phyloP scores from a whole-genome alignment of 805 yeast species.

The Ogataea nakhonphanomensis region DNA sequence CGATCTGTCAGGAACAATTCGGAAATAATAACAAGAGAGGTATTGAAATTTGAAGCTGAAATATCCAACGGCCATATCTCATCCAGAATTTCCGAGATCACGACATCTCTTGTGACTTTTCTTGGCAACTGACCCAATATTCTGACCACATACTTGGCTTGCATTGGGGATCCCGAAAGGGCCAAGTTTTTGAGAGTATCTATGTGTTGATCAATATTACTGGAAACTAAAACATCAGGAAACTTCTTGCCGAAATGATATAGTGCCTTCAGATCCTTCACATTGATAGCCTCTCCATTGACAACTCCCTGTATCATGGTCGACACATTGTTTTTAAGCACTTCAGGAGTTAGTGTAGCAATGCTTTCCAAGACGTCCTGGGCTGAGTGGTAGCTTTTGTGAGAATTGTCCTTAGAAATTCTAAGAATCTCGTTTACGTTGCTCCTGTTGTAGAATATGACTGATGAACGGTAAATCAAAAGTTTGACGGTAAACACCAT shows the following conservation, averaged over 20 bases:
- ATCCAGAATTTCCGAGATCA: constrained; percentile 38
- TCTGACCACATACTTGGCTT: constrained; percentile 63
- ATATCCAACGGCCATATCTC: constrained; percentile 50
- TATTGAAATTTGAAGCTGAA: constrained; percentile 38
- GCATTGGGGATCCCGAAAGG: constrained; percentile 49
- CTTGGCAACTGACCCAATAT: constrained; percentile 45
- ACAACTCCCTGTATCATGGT: constrained; percentile 38
- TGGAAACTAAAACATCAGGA: constrained; percentile 38
- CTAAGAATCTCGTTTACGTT: constrained; percentile 55
- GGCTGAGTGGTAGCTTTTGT: constrained; percentile 36
- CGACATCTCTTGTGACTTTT: constrained; percentile 35
- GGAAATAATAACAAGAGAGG: constrained; percentile 58
- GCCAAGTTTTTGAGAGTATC: constrained; percentile 47
- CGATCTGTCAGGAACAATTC: constrained; percentile 54
- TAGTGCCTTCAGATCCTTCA: constrained; percentile 52
- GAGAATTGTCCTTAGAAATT: constrained; percentile 35
- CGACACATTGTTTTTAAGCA: constrained; percentile 56
- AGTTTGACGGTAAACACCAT: constrained; percentile 53
- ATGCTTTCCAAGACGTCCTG: constrained; percentile 57
- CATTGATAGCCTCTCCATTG: constrained; percentile 17
- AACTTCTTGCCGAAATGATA: constrained; percentile 54
- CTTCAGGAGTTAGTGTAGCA: constrained; percentile 58
- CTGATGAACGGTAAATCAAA: constrained; percentile 58
- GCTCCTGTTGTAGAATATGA: constrained; percentile 60
- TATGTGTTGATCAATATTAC: constrained; percentile 39